Percentiles rank a stretch among this genome's conserved stretches.
phyloP scores from a whole-genome alignment of 2,329 filamentous ascomycete species.

The Cladosporium colombiae region DNA sequence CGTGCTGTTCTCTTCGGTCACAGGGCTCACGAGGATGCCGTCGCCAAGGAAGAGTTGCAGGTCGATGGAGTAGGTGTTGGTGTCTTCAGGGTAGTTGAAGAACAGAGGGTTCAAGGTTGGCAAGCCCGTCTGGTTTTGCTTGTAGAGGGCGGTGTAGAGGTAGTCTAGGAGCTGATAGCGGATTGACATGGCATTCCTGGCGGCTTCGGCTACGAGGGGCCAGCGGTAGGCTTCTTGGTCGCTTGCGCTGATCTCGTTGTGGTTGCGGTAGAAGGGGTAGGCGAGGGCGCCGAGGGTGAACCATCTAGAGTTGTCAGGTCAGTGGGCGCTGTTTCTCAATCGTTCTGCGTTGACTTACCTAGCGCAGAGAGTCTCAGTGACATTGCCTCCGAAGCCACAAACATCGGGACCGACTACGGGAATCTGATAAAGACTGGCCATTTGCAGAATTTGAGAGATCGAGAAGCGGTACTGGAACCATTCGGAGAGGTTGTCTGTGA shows the following conservation, averaged over 20 bases:
- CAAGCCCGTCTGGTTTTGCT: slow-evolving; percentile 58
- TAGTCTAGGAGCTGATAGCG: slow-evolving; percentile 69
- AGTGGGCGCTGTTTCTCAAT: neutral
- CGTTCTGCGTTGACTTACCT: neutral
- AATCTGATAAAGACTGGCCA: slow-evolving; percentile 23
- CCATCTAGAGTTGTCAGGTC: slow-evolving; percentile 50
- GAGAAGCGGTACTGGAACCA: slow-evolving; percentile 22
- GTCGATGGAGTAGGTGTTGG: slow-evolving; percentile 53
- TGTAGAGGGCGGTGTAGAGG: slow-evolving; percentile 68
- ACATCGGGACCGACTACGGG: slow-evolving; percentile 48
- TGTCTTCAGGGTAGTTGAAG: slow-evolving; percentile 63
- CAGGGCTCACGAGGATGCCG: slow-evolving; percentile 56
- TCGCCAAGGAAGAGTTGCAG: slow-evolving; percentile 59
- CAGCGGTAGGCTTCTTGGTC: slow-evolving; percentile 66
- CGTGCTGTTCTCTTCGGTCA: slow-evolving; percentile 51
- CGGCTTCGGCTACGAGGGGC: slow-evolving; percentile 60
- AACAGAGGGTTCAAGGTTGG: slow-evolving; percentile 68
- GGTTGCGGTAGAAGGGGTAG: slow-evolving; percentile 70
- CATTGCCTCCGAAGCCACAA: slow-evolving; percentile 52
- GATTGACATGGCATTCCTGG: slow-evolving; percentile 64
- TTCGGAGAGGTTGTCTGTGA: slow-evolving; percentile 20
- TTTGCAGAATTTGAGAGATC: slow-evolving; percentile 22
- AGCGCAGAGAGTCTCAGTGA: slow-evolving; percentile 53
- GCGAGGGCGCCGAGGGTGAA: slow-evolving; percentile 65
- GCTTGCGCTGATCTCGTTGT: slow-evolving; percentile 56